phyloP scores from a whole-genome alignment of 2,329 filamentous ascomycete genomes.

The Botrytis porri region DNA sequence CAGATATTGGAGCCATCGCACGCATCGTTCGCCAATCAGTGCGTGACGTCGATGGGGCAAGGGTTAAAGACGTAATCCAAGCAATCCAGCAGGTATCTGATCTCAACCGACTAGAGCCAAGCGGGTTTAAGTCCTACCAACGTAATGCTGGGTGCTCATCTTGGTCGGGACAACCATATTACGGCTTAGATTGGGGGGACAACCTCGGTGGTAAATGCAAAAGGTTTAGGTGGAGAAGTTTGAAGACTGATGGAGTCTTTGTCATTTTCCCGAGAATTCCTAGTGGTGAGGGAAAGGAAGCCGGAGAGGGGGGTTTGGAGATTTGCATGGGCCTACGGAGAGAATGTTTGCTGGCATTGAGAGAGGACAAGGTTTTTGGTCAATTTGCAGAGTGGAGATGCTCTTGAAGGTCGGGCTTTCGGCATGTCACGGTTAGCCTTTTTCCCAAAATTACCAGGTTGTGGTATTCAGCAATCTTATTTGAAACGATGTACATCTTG shows the following conservation, averaged over 20 bases:
- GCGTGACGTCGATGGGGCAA: background rate
- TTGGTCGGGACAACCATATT: conserved; percentile 3
- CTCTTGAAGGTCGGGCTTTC: background rate
- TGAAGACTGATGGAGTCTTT: conserved; percentile 12
- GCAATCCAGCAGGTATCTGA: background rate
- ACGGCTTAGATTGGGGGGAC: background rate
- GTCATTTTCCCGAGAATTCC: conserved; percentile 8
- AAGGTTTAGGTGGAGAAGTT: conserved; percentile 9
- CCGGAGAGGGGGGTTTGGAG: background rate
- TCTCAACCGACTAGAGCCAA: background rate
- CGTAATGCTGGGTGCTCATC: conserved; percentile 2
- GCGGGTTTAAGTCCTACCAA: background rate
- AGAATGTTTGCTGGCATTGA: conserved; percentile 7
- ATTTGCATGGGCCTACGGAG: conserved; percentile 1
- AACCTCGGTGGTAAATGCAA: background rate
- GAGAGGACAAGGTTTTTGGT: background rate
- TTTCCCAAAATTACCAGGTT: background rate
- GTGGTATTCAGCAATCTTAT: background rate
- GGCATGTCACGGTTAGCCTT: background rate
- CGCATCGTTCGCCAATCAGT: conserved; percentile 1
- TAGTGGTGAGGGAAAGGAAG: background rate
- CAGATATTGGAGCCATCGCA: background rate
- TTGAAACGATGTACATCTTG: background rate
- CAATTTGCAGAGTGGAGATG: conserved; percentile 5
- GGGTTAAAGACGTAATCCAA: conserved; percentile 4